Conservation (phyloP, 2,329 filamentous ascomycete genomes). For the Aureobasidium pullulans region DNA sequence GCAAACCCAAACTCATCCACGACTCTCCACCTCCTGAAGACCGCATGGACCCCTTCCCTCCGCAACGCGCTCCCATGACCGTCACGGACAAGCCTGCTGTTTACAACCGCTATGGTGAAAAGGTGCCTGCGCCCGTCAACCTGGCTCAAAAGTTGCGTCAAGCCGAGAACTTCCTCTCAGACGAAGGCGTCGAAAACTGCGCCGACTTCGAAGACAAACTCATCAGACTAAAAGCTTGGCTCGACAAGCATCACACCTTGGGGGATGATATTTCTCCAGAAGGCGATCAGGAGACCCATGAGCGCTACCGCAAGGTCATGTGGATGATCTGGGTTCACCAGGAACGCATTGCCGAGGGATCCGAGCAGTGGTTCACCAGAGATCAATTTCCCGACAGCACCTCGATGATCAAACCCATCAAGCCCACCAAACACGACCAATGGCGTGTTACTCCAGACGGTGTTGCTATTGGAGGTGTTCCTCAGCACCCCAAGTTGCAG, state of each 20-base stretch:
- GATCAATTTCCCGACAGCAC: neutral
- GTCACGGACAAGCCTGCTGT: slow-evolving; percentile 8
- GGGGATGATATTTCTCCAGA: neutral
- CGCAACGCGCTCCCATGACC: neutral
- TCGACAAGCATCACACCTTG: neutral
- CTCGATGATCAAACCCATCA: neutral
- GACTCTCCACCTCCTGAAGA: slow-evolving; percentile 2
- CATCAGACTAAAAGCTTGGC: neutral
- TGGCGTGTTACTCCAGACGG: neutral
- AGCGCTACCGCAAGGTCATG: neutral
- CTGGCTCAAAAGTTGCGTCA: neutral
- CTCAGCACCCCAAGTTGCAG: neutral
- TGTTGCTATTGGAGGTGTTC: neutral
- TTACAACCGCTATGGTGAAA: slow-evolving; percentile 6
- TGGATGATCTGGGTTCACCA: neutral
- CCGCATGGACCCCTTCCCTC: slow-evolving; percentile 1
- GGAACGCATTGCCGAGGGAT: neutral
- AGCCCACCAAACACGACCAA: neutral
- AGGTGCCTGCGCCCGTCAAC: neutral
- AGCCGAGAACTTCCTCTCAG: slow-evolving; percentile 7
- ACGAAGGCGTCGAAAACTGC: slow-evolving; percentile 10
- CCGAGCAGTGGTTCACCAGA: slow-evolving; percentile 1
- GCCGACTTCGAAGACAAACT: neutral
- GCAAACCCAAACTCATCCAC: neutral
- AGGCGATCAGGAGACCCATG: neutral